A percentile compares a stretch with the other conserved stretches of the same genome.
Evolutionary conservation across 495 filamentous ascomycete genomes (phyloP).

Genomic region (Lophiotrema nucula): DNA sequence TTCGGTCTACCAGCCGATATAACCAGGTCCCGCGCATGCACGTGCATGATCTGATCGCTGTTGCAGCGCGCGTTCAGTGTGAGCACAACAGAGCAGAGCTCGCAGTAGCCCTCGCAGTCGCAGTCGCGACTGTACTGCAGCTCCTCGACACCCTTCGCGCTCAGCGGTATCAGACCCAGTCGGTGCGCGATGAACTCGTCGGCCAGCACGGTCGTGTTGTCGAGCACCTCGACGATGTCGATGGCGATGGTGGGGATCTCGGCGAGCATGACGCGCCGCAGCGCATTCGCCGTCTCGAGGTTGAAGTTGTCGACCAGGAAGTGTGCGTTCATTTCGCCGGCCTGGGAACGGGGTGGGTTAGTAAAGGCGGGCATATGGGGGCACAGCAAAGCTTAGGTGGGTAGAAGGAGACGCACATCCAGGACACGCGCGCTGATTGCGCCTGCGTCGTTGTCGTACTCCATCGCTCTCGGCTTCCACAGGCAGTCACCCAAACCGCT

Average conservation of each 20-base stretch:
- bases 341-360: slow-evolving; percentile 52
- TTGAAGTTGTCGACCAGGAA: slow-evolving; percentile 79
- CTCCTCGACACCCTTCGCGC: slow-evolving; percentile 78
- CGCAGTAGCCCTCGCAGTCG: slow-evolving; percentile 93
- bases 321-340: slow-evolving; percentile 67
- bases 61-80: slow-evolving; percentile 80
- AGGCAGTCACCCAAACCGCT: no score
- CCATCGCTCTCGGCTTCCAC: no score
- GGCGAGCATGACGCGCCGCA: slow-evolving; percentile 87
- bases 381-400: not conserved
- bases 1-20: slow-evolving; percentile 60
- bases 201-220: slow-evolving; percentile 88
- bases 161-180: slow-evolving; percentile 85
- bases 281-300: slow-evolving; percentile 88
- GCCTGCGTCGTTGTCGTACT: slow-evolving; percentile 30
- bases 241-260: slow-evolving; percentile 95
- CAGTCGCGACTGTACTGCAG: slow-evolving; percentile 91
- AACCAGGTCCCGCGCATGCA: slow-evolving; percentile 83
- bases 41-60: slow-evolving; percentile 76
- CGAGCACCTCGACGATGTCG: slow-evolving; percentile 88
- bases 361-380: not conserved
- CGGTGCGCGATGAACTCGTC: slow-evolving; percentile 96
- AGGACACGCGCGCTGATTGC: slow-evolving; percentile 34
- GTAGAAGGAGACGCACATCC: no score
- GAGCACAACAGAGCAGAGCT: slow-evolving; percentile 81